Evolutionary conservation across 75 land plant species (phyloP), one percentile per base, ranked within the genome.

Genomic region (Picea glauca): DNA sequence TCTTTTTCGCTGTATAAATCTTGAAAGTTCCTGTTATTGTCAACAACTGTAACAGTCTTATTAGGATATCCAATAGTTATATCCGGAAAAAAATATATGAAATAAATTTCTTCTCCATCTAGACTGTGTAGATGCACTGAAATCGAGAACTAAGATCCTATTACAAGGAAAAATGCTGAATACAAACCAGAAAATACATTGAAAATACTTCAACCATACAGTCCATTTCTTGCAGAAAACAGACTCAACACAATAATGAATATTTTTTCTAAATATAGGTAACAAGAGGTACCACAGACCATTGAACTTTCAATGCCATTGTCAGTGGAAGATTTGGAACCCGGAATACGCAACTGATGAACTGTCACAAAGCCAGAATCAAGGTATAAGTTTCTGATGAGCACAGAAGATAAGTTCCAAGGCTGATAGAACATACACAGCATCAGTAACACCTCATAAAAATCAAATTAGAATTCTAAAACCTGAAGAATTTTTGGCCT

Each of bases 111-210:
- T 38, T 68, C 73, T 20, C 21, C 73, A 33, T 38, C 73, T 40
- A 4, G n/a, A 17, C n/a, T 68, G 50, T 21, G n/a, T 35, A 18
- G 0, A 20, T 68, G 2, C 21, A 40, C 38, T 17, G 40, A 32
- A 32, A 66, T 14, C 8, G 40, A 38, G 20, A 40, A 68, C 46
- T 20, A 68, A 68, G 12, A 40, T 12, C 38, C 20, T 40, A n/a
- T 68, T 67, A 43, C 73, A 68, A 68, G 73, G 73, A 20, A 68
- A 17, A 68, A 40, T 18, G 23, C 73, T 18, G 40, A 68, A 40
- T 40, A 68, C n/a, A 20, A 68, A 20, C n/a, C 73, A 40, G n/a
- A 8, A 68, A 68, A 68, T 40, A 15, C 73, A 40, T 40, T 13
- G 2, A 68, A 40, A 17, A 40, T 40, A 68, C 6, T 40, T 33